A percentile compares a stretch with the other conserved stretches of the same genome.
Evolutionary conservation across 176 grass and related monocot species (phyloP).

Genomic region (Leersia perrieri): DNA sequence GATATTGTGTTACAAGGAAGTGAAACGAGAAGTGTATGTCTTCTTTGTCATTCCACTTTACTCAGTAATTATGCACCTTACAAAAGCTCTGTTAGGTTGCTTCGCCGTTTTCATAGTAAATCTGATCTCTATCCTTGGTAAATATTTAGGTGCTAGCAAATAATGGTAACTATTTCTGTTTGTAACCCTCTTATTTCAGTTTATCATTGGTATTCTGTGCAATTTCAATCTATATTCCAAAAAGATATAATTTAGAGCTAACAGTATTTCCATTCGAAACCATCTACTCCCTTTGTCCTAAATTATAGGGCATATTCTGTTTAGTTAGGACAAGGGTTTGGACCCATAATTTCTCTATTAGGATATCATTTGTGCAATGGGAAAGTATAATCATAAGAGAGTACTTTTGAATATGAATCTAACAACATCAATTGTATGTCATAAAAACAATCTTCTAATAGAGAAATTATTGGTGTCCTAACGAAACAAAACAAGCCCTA

Average conservation of each 20-base stretch:
- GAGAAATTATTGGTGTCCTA: no score
- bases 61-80: background rate
- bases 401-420: no score
- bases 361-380: no score
- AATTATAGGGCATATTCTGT: no score
- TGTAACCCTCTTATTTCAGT: background rate
- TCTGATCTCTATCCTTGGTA: background rate
- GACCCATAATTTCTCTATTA: no score
- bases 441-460: no score
- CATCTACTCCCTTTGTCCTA: no score
- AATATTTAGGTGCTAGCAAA: background rate
- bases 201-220: background rate
- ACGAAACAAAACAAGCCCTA: no score
- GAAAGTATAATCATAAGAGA: no score
- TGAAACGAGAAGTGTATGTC: slow-evolving; percentile 77
- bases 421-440: no score
- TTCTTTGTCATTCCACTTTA: slow-evolving; percentile 12
- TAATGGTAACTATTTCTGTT: background rate
- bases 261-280: background rate
- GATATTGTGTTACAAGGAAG: slow-evolving; percentile 75
- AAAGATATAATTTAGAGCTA: background rate
- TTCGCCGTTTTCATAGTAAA: background rate
- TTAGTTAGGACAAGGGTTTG: no score
- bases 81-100: slow-evolving; percentile 23
- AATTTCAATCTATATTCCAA: background rate